These are phyloP conservation scores for Desmodesmus armatus DNA, from an alignment of 139 green algal species.

Conservation along the genomic window DNA sequence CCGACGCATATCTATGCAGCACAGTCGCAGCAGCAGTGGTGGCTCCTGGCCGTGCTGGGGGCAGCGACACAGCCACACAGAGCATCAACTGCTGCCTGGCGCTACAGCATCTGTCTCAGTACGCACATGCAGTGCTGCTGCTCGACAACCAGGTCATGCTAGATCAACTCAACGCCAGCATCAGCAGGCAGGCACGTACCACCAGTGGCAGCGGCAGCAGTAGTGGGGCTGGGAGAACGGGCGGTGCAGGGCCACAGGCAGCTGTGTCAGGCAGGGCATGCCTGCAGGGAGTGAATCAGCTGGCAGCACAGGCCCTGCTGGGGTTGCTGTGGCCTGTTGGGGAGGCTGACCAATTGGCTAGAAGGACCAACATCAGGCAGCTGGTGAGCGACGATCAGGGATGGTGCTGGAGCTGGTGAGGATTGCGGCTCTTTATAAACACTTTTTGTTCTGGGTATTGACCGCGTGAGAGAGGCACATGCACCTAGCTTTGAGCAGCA, in stretches of 20 bases:
- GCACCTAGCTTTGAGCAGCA: neutral
- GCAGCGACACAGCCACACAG: constrained; percentile 23
- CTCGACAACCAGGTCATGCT: constrained; percentile 32
- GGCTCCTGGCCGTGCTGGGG: neutral
- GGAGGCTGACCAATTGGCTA: neutral
- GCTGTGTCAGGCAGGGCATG: constrained; percentile 2
- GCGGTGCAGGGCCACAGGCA: neutral
- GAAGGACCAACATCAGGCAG: constrained; percentile 11
- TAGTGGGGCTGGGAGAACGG: neutral
- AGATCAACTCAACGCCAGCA: neutral
- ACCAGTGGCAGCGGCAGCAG: neutral
- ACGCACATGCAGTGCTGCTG: constrained; percentile 24
- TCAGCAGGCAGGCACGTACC: too few species aligned
- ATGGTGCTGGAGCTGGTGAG: neutral
- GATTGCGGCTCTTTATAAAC: neutral
- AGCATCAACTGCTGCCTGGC: constrained; percentile 41
- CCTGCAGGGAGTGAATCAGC: constrained; percentile 12
- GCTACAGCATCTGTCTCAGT: neutral
- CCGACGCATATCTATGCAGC: constrained; percentile 5
- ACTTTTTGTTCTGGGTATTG: neutral
- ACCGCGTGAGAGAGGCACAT: neutral
- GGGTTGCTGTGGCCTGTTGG: constrained; percentile 28
- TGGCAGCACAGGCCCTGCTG: neutral
- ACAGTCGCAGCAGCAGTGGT: constrained; percentile 27
- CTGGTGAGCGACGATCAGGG: neutral